phyloP scores from a whole-genome alignment of 139 green algal species.

The Picochlorum costavermella region DNA sequence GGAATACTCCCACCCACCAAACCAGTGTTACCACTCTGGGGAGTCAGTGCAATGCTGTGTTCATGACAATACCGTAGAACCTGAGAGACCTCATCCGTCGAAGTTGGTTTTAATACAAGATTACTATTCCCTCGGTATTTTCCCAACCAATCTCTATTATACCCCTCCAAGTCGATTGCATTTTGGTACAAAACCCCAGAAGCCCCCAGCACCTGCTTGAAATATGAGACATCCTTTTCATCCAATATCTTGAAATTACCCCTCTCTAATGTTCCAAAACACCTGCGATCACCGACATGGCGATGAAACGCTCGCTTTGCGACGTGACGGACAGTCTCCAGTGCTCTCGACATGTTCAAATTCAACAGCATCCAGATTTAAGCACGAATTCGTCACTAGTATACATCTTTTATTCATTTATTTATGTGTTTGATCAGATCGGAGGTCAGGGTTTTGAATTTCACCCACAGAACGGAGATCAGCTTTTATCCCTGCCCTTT shows the following conservation, averaged over 20 bases:
- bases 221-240: constrained; percentile 7
- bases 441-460: neutral
- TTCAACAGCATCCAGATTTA: neutral
- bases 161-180: constrained; percentile 1
- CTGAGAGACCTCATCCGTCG: constrained; percentile 58
- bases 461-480: neutral
- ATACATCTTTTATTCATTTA: neutral
- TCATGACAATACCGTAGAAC: constrained; percentile 69
- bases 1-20: constrained; percentile 86
- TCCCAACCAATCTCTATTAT: constrained; percentile 76
- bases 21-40: constrained; percentile 93
- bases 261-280: neutral
- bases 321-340: neutral
- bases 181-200: constrained; percentile 1
- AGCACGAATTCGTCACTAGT: neutral
- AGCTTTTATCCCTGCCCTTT: neutral
- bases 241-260: neutral
- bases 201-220: neutral
- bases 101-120: constrained; percentile 49
- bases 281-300: neutral
- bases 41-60: constrained; percentile 75
- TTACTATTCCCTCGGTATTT: constrained; percentile 66
- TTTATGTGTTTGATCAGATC: neutral
- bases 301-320: neutral
- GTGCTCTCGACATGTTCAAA: neutral